Conservation (phyloP, 1,139 yeast genomes). For the Pichia sp. region DNA sequence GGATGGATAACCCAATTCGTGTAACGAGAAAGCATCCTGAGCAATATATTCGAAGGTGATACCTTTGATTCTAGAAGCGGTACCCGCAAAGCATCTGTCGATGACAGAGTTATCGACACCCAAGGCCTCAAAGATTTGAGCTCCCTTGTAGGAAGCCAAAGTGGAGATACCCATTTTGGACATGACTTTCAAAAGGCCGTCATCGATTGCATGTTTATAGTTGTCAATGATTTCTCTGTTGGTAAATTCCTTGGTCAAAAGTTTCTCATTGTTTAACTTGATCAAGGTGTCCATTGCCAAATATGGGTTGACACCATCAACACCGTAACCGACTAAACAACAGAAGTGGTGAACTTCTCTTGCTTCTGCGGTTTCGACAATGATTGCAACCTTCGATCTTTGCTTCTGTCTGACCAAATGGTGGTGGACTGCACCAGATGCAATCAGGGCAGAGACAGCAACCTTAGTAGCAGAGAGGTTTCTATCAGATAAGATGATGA, state of each 20-base stretch:
- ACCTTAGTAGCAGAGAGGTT: slow-evolving; percentile 57
- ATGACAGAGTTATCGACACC: slow-evolving; percentile 95
- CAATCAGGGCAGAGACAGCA: slow-evolving; percentile 84
- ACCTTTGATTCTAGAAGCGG: slow-evolving; percentile 96
- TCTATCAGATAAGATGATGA: slow-evolving; percentile 74
- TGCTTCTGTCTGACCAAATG: slow-evolving; percentile 93
- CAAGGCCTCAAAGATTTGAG: slow-evolving; percentile 94
- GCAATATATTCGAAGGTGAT: slow-evolving; percentile 93
- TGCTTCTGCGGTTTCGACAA: slow-evolving; percentile 94
- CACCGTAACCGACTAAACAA: slow-evolving; percentile 94
- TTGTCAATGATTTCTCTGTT: slow-evolving; percentile 63
- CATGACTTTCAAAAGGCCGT: slow-evolving; percentile 95
- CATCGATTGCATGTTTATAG: slow-evolving; percentile 78
- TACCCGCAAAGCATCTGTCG: slow-evolving; percentile 94
- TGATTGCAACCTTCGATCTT: slow-evolving; percentile 89
- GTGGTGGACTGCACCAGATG: slow-evolving; percentile 97
- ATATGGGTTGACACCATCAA: slow-evolving; percentile 93
- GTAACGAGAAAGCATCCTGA: slow-evolving; percentile 91
- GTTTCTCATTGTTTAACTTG: slow-evolving; percentile 77
- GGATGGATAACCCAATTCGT: slow-evolving; percentile 85
- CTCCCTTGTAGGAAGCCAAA: slow-evolving; percentile 95
- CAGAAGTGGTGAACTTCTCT: slow-evolving; percentile 96
- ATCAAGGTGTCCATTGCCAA: slow-evolving; percentile 85
- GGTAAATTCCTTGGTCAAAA: slow-evolving; percentile 56
- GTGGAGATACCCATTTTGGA: slow-evolving; percentile 99